Conservation (phyloP, 345 rosid species). For the Citrus reticulata region DNA sequence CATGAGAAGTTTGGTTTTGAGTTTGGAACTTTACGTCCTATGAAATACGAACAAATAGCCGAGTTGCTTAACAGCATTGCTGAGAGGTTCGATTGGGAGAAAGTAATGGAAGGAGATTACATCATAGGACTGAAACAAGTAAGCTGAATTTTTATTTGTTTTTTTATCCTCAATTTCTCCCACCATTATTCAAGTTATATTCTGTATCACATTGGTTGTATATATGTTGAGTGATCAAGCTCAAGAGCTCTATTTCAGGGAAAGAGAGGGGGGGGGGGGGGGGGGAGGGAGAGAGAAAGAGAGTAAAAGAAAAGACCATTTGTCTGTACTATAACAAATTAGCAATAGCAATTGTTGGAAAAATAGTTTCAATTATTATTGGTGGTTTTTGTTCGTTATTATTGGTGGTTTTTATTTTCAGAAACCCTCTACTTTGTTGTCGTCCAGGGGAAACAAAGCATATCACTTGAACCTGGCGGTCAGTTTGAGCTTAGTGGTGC, state of each 20-base stretch:
- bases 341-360: not conserved
- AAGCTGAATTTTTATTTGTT: slow-evolving; percentile 4
- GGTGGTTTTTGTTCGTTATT: not conserved
- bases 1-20: slow-evolving; percentile 99
- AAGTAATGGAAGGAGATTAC: slow-evolving; percentile 80
- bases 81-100: slow-evolving; percentile 99
- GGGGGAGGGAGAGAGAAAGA: not conserved
- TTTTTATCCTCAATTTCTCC: not conserved
- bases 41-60: slow-evolving; percentile 92
- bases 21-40: slow-evolving; percentile 65
- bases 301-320: not conserved
- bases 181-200: not conserved
- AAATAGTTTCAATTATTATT: not conserved
- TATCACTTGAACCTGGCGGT: slow-evolving; percentile 99
- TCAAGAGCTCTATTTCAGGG: not conserved
- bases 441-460: slow-evolving; percentile 91
- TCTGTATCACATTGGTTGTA: not conserved
- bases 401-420: not conserved
- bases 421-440: slow-evolving; percentile 14
- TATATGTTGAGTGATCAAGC: not conserved
- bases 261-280: not conserved
- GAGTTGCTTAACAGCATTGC: slow-evolving; percentile 87
- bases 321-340: not conserved
- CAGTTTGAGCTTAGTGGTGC: slow-evolving; percentile 99
- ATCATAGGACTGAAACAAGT: slow-evolving; percentile 98